These are phyloP conservation scores for Aspergillus homomorphus DNA, from an alignment of 495 filamentous ascomycete genomes.

Conservation along the genomic window DNA sequence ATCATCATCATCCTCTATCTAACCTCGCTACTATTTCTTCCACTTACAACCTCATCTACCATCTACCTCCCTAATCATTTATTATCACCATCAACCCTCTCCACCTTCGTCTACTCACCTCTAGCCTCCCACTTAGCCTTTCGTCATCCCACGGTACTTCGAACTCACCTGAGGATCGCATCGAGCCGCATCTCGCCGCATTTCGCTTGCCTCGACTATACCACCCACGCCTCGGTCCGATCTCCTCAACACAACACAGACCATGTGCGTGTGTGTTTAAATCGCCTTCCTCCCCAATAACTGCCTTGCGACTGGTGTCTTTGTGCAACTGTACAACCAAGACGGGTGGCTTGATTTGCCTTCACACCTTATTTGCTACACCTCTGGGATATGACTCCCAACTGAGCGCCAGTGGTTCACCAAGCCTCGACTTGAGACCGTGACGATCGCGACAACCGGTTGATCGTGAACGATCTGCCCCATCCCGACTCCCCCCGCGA, in stretches of 20 bases:
- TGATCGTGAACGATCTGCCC: constrained; percentile 2
- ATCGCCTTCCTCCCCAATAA: background rate
- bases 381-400: constrained; percentile 2
- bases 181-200: background rate
- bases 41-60: background rate
- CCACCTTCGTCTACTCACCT: background rate
- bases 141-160: background rate
- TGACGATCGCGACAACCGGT: background rate
- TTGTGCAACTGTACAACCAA: background rate
- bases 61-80: background rate
- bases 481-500: constrained; percentile 11
- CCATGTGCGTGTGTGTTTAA: background rate
- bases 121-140: background rate
- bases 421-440: background rate
- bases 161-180: background rate
- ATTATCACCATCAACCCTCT: background rate
- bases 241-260: background rate
- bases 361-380: background rate
- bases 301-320: background rate
- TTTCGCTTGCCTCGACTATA: background rate
- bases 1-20: background rate
- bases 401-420: background rate
- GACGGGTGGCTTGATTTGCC: background rate
- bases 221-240: background rate
- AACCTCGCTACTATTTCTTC: constrained; percentile 4